A percentile compares a stretch with the other conserved stretches of the same genome.
phyloP scores from a whole-genome alignment of 345 rosid genomes.

The Euclidium syriacum region DNA sequence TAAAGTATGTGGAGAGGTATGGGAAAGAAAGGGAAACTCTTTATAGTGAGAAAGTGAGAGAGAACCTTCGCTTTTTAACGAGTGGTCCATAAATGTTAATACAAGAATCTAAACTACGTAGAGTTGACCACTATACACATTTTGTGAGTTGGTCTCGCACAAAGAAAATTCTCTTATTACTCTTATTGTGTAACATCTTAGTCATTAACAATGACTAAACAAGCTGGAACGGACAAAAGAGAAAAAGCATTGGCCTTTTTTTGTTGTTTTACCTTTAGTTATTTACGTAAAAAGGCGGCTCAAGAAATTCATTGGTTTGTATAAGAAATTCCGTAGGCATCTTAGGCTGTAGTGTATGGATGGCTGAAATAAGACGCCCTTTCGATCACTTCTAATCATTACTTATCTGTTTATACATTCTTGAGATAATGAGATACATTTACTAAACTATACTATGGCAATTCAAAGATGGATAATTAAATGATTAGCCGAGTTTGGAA shows the following conservation, averaged over 20 bases:
- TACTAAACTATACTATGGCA: not conserved
- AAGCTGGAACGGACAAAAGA: not conserved
- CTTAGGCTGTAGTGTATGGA: slow-evolving; percentile 27
- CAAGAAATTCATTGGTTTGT: slow-evolving; percentile 24
- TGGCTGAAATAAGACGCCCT: slow-evolving; percentile 26
- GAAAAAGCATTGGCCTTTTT: not conserved
- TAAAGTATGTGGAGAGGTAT: slow-evolving; percentile 29
- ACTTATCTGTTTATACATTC: slow-evolving; percentile 2
- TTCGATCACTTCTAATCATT: slow-evolving; percentile 24
- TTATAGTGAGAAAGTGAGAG: slow-evolving; percentile 18
- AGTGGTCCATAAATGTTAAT: slow-evolving; percentile 24
- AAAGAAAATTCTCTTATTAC: slow-evolving; percentile 1
- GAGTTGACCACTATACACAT: slow-evolving; percentile 31
- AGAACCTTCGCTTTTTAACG: slow-evolving; percentile 26
- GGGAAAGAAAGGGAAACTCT: slow-evolving; percentile 17
- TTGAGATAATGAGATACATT: slow-evolving; percentile 2
- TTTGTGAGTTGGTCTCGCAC: slow-evolving; percentile 13
- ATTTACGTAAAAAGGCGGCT: not conserved
- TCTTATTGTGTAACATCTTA: not conserved
- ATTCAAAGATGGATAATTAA: not conserved
- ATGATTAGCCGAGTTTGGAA: not conserved
- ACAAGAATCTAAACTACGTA: slow-evolving; percentile 25
- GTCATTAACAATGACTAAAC: not conserved
- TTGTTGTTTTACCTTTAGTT: too few relatives aligned
- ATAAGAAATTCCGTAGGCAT: slow-evolving; percentile 21